These are phyloP conservation scores for Prunus davidiana DNA, from an alignment of 306 rosid genomes.

Conservation along the genomic window DNA sequence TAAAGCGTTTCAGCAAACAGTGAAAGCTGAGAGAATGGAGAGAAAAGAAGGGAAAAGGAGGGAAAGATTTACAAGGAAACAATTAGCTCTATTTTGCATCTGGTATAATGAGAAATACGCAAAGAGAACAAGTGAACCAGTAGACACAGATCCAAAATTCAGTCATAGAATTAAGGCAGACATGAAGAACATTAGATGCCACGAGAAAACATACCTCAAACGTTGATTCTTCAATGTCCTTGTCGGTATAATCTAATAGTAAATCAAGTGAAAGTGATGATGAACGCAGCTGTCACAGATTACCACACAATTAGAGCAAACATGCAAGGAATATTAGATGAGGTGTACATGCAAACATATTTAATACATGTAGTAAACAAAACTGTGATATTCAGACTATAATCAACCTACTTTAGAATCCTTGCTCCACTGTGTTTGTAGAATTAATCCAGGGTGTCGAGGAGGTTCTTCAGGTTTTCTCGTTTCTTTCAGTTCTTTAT, in stretches of 20 bases:
- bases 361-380: background rate
- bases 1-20: conserved; percentile 85
- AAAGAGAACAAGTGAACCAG: background rate
- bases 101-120: background rate
- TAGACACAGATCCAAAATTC: background rate
- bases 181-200: background rate
- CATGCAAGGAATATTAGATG: background rate
- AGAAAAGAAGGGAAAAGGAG: background rate
- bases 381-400: conserved; percentile 1
- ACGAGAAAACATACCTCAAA: conserved; percentile 65
- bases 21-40: conserved; percentile 59
- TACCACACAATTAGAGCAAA: conserved; percentile 19
- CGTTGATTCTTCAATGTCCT: conserved; percentile 87
- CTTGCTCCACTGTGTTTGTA: conserved; percentile 61
- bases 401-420: conserved; percentile 71
- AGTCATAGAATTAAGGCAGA: background rate
- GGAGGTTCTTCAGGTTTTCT: conserved; percentile 88
- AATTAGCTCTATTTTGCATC: background rate
- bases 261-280: conserved; percentile 78
- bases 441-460: conserved; percentile 85
- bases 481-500: conserved; percentile 69
- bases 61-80: conserved; percentile 8
- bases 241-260: conserved; percentile 82
- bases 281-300: conserved; percentile 65
- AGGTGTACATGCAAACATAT: background rate